Evolutionary conservation across 306 rosid genomes (phyloP).

Genomic region (cucumber (Cucumis sativus)): DNA sequence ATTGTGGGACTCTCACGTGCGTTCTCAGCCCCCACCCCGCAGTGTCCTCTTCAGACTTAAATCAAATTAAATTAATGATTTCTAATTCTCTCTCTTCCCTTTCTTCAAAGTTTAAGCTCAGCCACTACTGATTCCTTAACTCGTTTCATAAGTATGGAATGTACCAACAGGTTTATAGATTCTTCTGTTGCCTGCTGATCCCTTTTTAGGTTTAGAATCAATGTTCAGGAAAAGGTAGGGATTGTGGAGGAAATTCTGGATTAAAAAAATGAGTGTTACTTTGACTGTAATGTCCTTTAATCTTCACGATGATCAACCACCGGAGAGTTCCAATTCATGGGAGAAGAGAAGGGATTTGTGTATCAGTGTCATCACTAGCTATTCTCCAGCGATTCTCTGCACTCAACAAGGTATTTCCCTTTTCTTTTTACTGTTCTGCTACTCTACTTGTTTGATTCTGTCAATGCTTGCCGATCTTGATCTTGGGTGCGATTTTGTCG

Average conservation of each 20-base stretch:
- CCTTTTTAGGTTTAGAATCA: not conserved
- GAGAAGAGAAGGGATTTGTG: slow-evolving; percentile 89
- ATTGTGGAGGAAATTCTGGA: not conserved
- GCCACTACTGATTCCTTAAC: slow-evolving; percentile 5
- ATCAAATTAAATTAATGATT: not conserved
- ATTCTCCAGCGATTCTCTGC: slow-evolving; percentile 82
- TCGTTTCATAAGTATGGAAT: not conserved
- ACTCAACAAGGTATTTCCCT: slow-evolving; percentile 64
- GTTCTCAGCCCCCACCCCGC: not conserved
- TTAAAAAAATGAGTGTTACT: slow-evolving; percentile 69
- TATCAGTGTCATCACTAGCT: slow-evolving; percentile 62
- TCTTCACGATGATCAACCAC: slow-evolving; percentile 77
- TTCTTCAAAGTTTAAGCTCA: not conserved
- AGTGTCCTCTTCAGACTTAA: slow-evolving; percentile 4
- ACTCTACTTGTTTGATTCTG: not conserved
- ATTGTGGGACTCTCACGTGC: slow-evolving; percentile 8
- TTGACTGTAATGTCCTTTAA: slow-evolving; percentile 92
- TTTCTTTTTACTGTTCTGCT: not conserved
- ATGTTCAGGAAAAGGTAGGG: not conserved
- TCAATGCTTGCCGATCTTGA: slow-evolving; percentile 14
- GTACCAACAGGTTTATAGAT: not conserved
- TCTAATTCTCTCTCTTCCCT: too few species aligned
- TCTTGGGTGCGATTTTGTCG: slow-evolving; percentile 18
- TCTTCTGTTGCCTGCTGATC: not conserved
- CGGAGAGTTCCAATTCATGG: slow-evolving; percentile 90